A percentile compares a stretch with the other conserved stretches of the same genome.
Conservation (phyloP, 768 basidiomycete genomes). For the Lyophyllum decastes region DNA sequence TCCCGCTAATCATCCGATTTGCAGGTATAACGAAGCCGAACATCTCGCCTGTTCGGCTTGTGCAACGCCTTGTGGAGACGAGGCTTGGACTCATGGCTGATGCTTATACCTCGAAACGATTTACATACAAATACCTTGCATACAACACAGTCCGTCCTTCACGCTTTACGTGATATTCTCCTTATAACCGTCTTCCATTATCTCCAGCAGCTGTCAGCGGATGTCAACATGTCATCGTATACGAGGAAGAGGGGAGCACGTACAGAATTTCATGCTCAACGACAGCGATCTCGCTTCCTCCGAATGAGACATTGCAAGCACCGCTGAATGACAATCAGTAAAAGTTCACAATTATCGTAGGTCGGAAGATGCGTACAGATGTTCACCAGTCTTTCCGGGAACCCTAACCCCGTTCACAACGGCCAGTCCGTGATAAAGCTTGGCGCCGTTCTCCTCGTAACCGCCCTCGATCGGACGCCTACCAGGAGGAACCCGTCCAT, state of each 20-base stretch:
- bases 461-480: slow-evolving; percentile 70
- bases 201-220: slow-evolving; percentile 37
- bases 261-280: slow-evolving; percentile 51
- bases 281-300: slow-evolving; percentile 42
- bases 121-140: not conserved
- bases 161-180: slow-evolving; percentile 6
- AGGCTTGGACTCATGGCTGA: slow-evolving; percentile 9
- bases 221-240: not conserved
- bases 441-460: slow-evolving; percentile 67
- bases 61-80: slow-evolving; percentile 46
- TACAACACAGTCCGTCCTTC: slow-evolving; percentile 8
- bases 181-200: slow-evolving; percentile 10
- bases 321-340: slow-evolving; percentile 27
- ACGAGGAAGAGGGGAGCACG: slow-evolving; percentile 21
- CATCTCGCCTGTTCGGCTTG: slow-evolving; percentile 69
- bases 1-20: slow-evolving; percentile 6
- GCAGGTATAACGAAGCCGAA: slow-evolving; percentile 49
- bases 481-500: slow-evolving; percentile 60
- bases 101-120: not conserved
- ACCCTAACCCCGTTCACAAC: slow-evolving; percentile 51
- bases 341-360: slow-evolving; percentile 8
- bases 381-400: slow-evolving; percentile 75
- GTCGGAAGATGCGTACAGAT: slow-evolving; percentile 50
- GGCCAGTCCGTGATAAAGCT: slow-evolving; percentile 70
- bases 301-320: slow-evolving; percentile 47